Percentiles rank a stretch among this genome's conserved stretches.
Conservation (phyloP, 1,284 basidiomycete genomes). For the Porogramme epimiltina region DNA sequence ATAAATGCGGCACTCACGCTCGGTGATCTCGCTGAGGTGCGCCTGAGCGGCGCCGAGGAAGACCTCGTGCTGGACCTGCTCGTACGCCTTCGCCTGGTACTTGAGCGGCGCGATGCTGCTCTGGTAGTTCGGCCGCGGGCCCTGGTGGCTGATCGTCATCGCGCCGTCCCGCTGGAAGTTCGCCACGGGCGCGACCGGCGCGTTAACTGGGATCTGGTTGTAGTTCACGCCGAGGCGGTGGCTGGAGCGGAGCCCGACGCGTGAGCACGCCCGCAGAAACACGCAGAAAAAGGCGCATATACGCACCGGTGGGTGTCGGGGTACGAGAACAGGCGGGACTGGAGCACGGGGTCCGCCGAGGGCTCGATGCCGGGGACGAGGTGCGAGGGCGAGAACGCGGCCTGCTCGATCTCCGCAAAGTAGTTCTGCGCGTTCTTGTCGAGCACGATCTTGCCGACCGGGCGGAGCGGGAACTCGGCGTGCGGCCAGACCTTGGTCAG, state of each 20-base stretch:
- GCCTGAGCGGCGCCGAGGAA: slow-evolving; percentile 75
- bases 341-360: slow-evolving; percentile 87
- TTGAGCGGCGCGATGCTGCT: slow-evolving; percentile 68
- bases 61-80: slow-evolving; percentile 64
- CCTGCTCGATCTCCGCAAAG: slow-evolving; percentile 86
- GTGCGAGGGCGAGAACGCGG: slow-evolving; percentile 87
- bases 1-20: slow-evolving; percentile 51
- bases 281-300: not conserved
- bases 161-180: slow-evolving; percentile 88
- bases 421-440: slow-evolving; percentile 88
- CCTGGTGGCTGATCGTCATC: slow-evolving; percentile 79
- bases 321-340: slow-evolving; percentile 94
- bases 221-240: slow-evolving; percentile 89
- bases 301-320: slow-evolving; percentile 79
- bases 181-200: slow-evolving; percentile 68
- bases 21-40: slow-evolving; percentile 79
- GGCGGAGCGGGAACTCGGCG: slow-evolving; percentile 82
- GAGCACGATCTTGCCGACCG: slow-evolving; percentile 83
- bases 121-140: slow-evolving; percentile 84
- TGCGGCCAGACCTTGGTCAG: slow-evolving; percentile 92
- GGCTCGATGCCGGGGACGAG: slow-evolving; percentile 87
- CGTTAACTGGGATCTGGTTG: slow-evolving; percentile 88
- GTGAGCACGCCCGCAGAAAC: not conserved
- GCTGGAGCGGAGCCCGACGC: slow-evolving; percentile 29
- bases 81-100: slow-evolving; percentile 41